Evolutionary conservation across 352 stramenopile species (phyloP), one percentile per base, ranked within the genome.

Genomic region (Globisporangium recalcitrans): DNA sequence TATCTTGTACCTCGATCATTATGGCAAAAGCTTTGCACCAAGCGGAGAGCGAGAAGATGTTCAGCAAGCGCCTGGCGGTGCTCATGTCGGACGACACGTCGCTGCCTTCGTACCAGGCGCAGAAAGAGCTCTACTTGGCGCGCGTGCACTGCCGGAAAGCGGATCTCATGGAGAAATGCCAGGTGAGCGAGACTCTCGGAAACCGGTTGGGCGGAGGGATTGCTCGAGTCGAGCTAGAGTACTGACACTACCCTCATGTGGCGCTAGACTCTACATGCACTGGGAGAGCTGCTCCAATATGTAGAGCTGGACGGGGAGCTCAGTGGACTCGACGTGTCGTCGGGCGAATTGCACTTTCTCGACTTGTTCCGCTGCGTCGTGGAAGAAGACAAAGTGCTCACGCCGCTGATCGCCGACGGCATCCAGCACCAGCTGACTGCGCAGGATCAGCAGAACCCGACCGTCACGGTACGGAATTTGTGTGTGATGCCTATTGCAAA

Each of bases 351-450:
- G 14, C 79, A 78, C 46, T 85, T 91, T 24, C 70, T 93, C 24
- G 78, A 90, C 29, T 57, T 91, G 1, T 73, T 91, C 51, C 74
- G 77, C 9, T 88, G 82, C 21, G 75, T 88, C n/a, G 71, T 90
- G 16, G 78, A 93, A 52, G 69, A 76, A 9, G 68, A 91, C 46
- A 73, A 85, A 32, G 73, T 85, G 14, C 69, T 93, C 26, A 90
- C 82, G 44, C 75, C 74, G 4, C 69, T 91, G 22, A 77, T 91
- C 13, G 69, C 70, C 0, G 62, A 85, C 7, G 78, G 76, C 3
- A 86, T 91, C 32, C 54, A 51, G 13, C 61, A 75, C 38, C 76
- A 82, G 31, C 67, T 90, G 38, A 72, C 46, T 16, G 10, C 51
- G 0, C 59, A 74, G 11, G 77, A 91, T n/a, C 51, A 77, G 1